Evolutionary conservation across 2,329 filamentous ascomycete species (phyloP).

Genomic region (Calonectria pseudoreteaudii): DNA sequence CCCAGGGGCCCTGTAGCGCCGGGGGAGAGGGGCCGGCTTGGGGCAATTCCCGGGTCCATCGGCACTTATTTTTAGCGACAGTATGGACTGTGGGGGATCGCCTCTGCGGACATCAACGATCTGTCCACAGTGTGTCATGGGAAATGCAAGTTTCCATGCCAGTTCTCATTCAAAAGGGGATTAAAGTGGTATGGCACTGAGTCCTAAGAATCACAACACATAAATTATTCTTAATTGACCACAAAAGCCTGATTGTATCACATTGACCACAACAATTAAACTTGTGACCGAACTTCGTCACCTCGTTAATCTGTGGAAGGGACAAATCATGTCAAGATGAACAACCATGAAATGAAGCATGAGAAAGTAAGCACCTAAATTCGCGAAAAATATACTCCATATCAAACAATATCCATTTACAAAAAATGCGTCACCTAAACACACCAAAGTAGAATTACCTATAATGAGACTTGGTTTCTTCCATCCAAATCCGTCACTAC

Average conservation of each 20-base stretch:
- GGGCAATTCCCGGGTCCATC: not conserved
- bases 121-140: not conserved
- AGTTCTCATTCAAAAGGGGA: not conserved
- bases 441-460: not conserved
- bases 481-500: not conserved
- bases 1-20: not conserved
- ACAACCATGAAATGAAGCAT: constrained; percentile 3
- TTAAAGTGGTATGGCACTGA: no score
- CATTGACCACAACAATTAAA: not conserved
- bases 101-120: not conserved
- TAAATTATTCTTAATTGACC: not conserved
- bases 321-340: not conserved
- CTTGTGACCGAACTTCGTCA: no score
- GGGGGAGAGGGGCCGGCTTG: constrained; percentile 1
- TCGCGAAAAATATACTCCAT: not conserved
- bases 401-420: not conserved
- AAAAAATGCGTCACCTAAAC: not conserved
- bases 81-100: not conserved
- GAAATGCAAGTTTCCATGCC: not conserved
- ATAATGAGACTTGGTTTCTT: not conserved
- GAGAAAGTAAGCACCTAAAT: not conserved
- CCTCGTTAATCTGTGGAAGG: not conserved
- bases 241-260: not conserved
- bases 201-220: not conserved
- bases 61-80: constrained; percentile 1